Evolutionary conservation across 257 asterid genomes (phyloP), one percentile per base, ranked within the genome.

Genomic region (Penstemon davidsonii): DNA sequence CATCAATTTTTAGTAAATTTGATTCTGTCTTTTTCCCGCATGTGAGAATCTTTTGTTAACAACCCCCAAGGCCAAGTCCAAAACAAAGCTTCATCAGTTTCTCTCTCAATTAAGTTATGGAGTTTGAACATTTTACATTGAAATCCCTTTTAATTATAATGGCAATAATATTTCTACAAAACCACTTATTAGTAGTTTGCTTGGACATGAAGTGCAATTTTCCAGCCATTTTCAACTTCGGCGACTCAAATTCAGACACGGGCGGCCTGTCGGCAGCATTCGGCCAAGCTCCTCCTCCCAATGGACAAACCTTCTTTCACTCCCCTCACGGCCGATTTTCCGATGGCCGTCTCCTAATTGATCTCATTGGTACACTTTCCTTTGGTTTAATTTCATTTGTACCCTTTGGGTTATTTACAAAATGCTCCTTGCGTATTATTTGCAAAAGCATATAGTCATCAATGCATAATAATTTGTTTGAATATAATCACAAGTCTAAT

Each of bases 241-340:
- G 97, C 6, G 96, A 90, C 84, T 88, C 96, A 1, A 91, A 91
- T 41, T 88, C 97, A 25, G 96, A 91, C 69, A 91, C 97, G 9
- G 97, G 96, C 61, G 95, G 93, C 5, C 72, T 88, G 13, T 88
- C 97, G 0, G 96, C 96, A 0, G 91, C 85, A 7, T 88, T 86
- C 12, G 85, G 89, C 39, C 91, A 85, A 71, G 88, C 89, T 37
- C 82, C 83, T 6, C 74, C 81, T 43, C 96, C 97, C 64, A 62
- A 85, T 15, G 95, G 95, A 0, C 81, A 82, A 41, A 78, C 93
- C 0, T 87, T 52, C 77, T 91, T 91, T 58, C 85, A 70, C 45
- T 42, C 79, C 61, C 89, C 97, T 0, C 77, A 86, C 8, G 92
- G 96, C 5, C 86, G 92, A 8, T 86, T 65, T 50, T 81, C 73